Base-by-base conservation (phyloP, 108 stramenopile genomes). In the Ochromonas danica region DNA sequence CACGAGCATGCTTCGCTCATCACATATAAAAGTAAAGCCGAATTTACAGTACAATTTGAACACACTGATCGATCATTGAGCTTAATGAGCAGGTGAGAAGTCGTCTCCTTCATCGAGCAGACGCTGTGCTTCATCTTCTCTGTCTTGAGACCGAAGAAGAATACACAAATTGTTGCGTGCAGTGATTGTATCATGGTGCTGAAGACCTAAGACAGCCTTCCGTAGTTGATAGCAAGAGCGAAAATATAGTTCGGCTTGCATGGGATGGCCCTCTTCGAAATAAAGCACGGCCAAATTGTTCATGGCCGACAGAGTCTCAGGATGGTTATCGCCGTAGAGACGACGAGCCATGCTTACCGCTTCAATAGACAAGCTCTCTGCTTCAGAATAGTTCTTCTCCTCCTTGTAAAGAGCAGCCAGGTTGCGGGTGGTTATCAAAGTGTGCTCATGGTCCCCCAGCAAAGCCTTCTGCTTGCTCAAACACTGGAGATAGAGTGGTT, bases 211-310 rank as follows among this genome's bases (percentile, higher is more conserved):
- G 14, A 10, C 25, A 6, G 31, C 63, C 10, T 28, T 67, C 10
- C 63, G 17, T 28, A 28, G 31, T 10, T 67, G 3, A 6, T 14
- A 36, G 35, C 63, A 67, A 28, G 3, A 3, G 31, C 14, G 3
- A 36, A 14, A 67, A 10, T 31, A 67, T 28, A 33, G 63, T 6
- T 28, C 63, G 31, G 63, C 63, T 10, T 10, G 51, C 51, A 22
- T 22, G 51, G 22, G 17, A 10, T 70, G 39, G 67, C 67, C 67
- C 40, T 31, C 39, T 22, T 70, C 14, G 67, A 17, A 17, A 22
- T 40, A 70, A 22, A 70, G 67, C 36, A 36, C 31, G 10, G 72
- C 72, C 10, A 75, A 41, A 41, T 42, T 75, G 31, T 75, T 75
- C 31, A 75, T 38, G 10, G 45, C 17, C 3, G 3, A 35, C 27